phyloP scores from a whole-genome alignment of 306 rosid species.

The Oxytropis ochrocephala region DNA sequence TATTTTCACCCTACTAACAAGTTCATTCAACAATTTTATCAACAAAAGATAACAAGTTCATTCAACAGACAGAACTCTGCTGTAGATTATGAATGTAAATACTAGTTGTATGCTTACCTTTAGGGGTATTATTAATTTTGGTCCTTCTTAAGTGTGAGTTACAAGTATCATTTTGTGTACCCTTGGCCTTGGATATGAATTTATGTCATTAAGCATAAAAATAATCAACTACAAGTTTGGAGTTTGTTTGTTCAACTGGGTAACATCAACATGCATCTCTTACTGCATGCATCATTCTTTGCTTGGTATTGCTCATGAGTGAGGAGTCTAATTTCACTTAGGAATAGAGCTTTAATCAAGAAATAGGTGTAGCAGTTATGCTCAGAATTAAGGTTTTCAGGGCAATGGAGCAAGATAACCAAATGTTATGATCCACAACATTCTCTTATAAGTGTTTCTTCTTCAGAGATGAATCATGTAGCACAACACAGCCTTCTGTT shows the following conservation, averaged over 20 bases:
- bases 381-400: no score
- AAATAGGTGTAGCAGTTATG: no score
- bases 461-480: no score
- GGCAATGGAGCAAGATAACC: no score
- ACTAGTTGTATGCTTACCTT: background rate
- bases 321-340: no score
- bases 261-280: constrained; percentile 6
- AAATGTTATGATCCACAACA: no score
- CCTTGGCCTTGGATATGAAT: background rate
- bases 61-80: background rate
- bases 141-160: background rate
- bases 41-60: background rate
- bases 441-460: no score
- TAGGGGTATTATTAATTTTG: background rate
- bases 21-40: no score
- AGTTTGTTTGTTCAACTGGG: background rate
- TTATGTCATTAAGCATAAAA: background rate
- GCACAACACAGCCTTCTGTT: no score
- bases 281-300: background rate
- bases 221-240: background rate
- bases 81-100: constrained; percentile 1
- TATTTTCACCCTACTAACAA: no score
- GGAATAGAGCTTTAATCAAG: no score
- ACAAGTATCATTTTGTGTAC: background rate
- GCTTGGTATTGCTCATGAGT: no score